These are phyloP conservation scores for Aspergillus arachidicola DNA, from an alignment of 2,329 filamentous ascomycete genomes.

Conservation along the genomic window DNA sequence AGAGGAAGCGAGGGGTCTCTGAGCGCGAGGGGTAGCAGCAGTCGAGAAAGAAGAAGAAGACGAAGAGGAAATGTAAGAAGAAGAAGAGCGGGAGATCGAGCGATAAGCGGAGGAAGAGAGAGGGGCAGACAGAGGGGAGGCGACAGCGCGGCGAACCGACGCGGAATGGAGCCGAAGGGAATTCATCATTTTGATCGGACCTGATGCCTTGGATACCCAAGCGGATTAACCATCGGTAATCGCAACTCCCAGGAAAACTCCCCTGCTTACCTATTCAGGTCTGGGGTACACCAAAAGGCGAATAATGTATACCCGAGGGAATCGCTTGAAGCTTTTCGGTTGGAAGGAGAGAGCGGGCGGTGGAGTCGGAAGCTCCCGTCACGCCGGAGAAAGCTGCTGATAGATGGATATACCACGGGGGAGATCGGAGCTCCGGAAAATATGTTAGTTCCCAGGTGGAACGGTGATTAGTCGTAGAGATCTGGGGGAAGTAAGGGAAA, in stretches of 20 bases:
- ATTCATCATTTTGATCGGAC: constrained; percentile 28
- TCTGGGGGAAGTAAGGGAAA: constrained; percentile 11
- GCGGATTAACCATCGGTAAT: constrained; percentile 16
- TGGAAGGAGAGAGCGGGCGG: constrained; percentile 35
- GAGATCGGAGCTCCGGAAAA: constrained; percentile 29
- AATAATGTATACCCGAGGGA: constrained; percentile 34
- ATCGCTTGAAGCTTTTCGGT: constrained; percentile 28
- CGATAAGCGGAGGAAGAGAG: constrained; percentile 28
- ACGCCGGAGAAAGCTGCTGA: constrained; percentile 11
- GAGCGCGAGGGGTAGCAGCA: constrained; percentile 30
- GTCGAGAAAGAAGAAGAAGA: constrained; percentile 26
- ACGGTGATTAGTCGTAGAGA: constrained; percentile 10
- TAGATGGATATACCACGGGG: constrained; percentile 16
- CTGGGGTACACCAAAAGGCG: constrained; percentile 7
- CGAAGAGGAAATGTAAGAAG: constrained; percentile 23
- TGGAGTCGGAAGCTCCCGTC: constrained; percentile 28
- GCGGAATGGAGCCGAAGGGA: constrained; percentile 44
- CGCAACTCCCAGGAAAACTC: neutral
- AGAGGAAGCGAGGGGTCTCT: constrained; percentile 30
- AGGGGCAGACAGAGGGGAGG: constrained; percentile 34
- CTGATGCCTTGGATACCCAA: constrained; percentile 11
- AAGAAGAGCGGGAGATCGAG: constrained; percentile 17
- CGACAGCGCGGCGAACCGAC: constrained; percentile 38
- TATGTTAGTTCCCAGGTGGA: constrained; percentile 9
- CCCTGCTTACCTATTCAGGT: constrained; percentile 1